A percentile compares a stretch with the other conserved stretches of the same genome.
Evolutionary conservation across 1,284 basidiomycete genomes (phyloP).

Genomic region (Pseudozyma sp.): DNA sequence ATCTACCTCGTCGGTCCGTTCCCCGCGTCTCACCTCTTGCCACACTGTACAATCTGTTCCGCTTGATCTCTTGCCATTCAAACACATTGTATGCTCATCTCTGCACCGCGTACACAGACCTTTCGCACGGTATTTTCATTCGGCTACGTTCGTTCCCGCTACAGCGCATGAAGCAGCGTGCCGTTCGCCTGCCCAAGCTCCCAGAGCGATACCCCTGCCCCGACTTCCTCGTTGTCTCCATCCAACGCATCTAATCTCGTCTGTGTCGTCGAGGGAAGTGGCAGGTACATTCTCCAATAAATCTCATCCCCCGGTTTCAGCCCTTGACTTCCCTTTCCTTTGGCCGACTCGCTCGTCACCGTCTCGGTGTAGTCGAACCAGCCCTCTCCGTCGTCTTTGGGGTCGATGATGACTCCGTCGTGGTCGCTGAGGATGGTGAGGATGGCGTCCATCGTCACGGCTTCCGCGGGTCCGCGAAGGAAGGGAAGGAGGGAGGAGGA

Average conservation of each 20-base stretch:
- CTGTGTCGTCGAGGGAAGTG: slow-evolving; percentile 11
- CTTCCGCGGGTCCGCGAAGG: slow-evolving; percentile 39
- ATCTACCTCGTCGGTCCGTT: no score
- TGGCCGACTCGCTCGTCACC: slow-evolving; percentile 5
- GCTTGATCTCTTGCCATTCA: background rate
- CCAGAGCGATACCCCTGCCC: slow-evolving; percentile 37
- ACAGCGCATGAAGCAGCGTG: slow-evolving; percentile 26
- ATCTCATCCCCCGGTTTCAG: slow-evolving; percentile 33
- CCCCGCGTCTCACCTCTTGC: background rate
- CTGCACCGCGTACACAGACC: no score
- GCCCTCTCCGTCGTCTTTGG: slow-evolving; percentile 15
- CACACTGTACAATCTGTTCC: background rate
- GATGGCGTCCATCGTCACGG: slow-evolving; percentile 26
- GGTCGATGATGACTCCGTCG: slow-evolving; percentile 25
- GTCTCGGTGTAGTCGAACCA: slow-evolving; percentile 43
- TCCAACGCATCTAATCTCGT: slow-evolving; percentile 10
- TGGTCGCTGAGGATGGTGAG: slow-evolving; percentile 16
- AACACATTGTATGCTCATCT: no score
- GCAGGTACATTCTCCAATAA: slow-evolving; percentile 38
- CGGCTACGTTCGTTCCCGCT: background rate
- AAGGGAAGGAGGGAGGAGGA: slow-evolving; percentile 13
- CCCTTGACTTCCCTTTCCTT: slow-evolving; percentile 7
- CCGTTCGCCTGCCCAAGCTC: slow-evolving; percentile 40
- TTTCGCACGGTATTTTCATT: no score
- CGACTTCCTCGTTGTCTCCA: background rate